Evolutionary conservation across 306 rosid genomes (phyloP), one percentile per base, ranked within the genome.

Genomic region (Pterocarpus santalinus): DNA sequence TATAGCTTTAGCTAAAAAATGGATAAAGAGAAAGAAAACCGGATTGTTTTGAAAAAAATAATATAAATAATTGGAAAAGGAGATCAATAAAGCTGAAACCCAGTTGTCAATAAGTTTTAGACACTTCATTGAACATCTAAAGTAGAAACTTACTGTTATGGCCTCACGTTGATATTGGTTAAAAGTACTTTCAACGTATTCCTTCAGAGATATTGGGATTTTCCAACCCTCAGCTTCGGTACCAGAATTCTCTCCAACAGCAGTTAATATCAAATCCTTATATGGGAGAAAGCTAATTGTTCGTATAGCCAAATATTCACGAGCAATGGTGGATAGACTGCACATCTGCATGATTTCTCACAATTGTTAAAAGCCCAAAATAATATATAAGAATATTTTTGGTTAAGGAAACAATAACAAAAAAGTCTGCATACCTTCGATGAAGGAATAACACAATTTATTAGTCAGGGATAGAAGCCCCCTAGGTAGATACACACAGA

Each of bases 321-420:
- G 95, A 75, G 88, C 91, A 72, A 88, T 91, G 38, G 99, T 95
- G 44, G 99, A 95, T 83, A 95, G 86, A 85, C 91, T 95, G 94
- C 99, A 91, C 46, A 91, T 80, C 99, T 95, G 87, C 89, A 88
- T 72, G 51, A 83, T 75, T 35, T 43, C 15, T 41, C n/a, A 36
- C 68, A 74, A 65, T 67, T 61, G 49, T n/a, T 43, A 70, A 69
- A 80, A 56, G 60, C 71, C 30, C 66, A 63, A 64, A 38, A 36
- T 53, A 63, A 64, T 75, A 44, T 43, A 43, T 43, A 8, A 75
- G 51, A 82, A 63, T 76, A 10, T 67, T 58, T 77, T 34, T 63
- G 28, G 13, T 28, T 43, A 43, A 56, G 64, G 51, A 73, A 51
- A 76, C n/a, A 72, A 73, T 22, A 52, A 63, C 6, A 41, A 78